phyloP scores from a whole-genome alignment of 768 basidiomycete genomes.

The Candolleomyces aberdarensis region DNA sequence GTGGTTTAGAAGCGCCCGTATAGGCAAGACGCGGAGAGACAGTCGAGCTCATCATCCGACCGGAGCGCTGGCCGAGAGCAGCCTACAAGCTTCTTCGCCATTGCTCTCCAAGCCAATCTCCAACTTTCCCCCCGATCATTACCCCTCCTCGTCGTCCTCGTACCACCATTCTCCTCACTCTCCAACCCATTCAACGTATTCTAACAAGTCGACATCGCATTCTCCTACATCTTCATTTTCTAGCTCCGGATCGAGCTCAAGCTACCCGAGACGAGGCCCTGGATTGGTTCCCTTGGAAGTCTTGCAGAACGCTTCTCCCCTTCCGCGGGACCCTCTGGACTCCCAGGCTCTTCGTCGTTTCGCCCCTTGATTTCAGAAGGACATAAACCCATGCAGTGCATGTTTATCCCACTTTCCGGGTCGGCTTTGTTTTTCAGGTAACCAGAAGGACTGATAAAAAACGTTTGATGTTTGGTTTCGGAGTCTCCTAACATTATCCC shows the following conservation, averaged over 20 bases:
- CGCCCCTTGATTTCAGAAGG: slow-evolving; percentile 23
- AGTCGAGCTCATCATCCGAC: slow-evolving; percentile 38
- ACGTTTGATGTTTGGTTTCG: background rate
- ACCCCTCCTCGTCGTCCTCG: slow-evolving; percentile 24
- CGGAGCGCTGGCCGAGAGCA: slow-evolving; percentile 26
- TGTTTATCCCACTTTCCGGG: background rate
- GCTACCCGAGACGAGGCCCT: slow-evolving; percentile 20
- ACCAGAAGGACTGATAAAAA: background rate
- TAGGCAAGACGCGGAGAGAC: slow-evolving; percentile 57
- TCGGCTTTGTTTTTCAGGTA: background rate
- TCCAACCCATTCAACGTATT: slow-evolving; percentile 27
- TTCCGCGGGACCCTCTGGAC: slow-evolving; percentile 59
- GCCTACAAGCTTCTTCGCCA: slow-evolving; percentile 22
- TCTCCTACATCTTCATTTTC: slow-evolving; percentile 32
- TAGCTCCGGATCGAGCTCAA: slow-evolving; percentile 17
- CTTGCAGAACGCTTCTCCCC: slow-evolving; percentile 51
- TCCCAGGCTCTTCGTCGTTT: slow-evolving; percentile 63
- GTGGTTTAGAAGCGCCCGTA: slow-evolving; percentile 75
- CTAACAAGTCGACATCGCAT: slow-evolving; percentile 35
- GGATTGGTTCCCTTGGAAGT: slow-evolving; percentile 61
- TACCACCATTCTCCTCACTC: slow-evolving; percentile 20
- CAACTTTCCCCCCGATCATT: slow-evolving; percentile 8
- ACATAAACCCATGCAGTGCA: background rate
- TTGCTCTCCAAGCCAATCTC: slow-evolving; percentile 13
- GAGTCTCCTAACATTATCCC: background rate